Evolutionary conservation across 306 rosid species (phyloP), one percentile per base, ranked within the genome.

Genomic region (Vigna radiata): DNA sequence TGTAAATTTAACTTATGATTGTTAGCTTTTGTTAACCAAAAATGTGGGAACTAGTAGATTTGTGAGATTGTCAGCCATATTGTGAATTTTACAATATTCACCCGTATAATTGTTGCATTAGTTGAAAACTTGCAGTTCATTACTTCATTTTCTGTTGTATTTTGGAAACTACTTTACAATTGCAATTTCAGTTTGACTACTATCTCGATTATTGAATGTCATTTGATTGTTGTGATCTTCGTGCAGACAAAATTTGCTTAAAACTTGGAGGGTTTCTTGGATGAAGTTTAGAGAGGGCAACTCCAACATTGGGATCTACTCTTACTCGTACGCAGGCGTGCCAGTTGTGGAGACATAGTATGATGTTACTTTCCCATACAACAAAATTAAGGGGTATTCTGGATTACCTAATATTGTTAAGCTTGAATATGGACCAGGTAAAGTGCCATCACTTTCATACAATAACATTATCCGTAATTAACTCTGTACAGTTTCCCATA

Each of bases 241-340:
- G 6, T 6, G 41, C 41, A 36, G 41, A 1, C 8, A 36, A 36
- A 36, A 36, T 36, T 36, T 36, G 41, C 41, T 41, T 44, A 71
- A 41, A 78, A 83, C 48, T 1, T 88, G 96, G 98, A 36, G 8
- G 41, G 8, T 36, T 36, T 36, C 8, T 6, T 36, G 41, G 41
- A 1, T 6, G 8, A 36, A 36, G 41, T 36, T 36, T 7, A 36
- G 41, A 36, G 2, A 36, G 2, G 8, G 8, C 41, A 36, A 36
- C 41, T 36, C 2, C 41, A 36, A 18, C 4, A 81, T 77, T 23
- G 91, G 86, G 82, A 80, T 77, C 21, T 75, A 21, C 67, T 11
- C 83, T 71, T 81, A 66, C 59, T 70, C 88, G 58, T 89, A 86
- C 84, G 52, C 88, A 15, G 62, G 80, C 5, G 91, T 90, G 47